Percentiles rank a stretch among this genome's conserved stretches.
Evolutionary conservation across 495 filamentous ascomycete genomes (phyloP).

Genomic region (Usnea hakonensis): DNA sequence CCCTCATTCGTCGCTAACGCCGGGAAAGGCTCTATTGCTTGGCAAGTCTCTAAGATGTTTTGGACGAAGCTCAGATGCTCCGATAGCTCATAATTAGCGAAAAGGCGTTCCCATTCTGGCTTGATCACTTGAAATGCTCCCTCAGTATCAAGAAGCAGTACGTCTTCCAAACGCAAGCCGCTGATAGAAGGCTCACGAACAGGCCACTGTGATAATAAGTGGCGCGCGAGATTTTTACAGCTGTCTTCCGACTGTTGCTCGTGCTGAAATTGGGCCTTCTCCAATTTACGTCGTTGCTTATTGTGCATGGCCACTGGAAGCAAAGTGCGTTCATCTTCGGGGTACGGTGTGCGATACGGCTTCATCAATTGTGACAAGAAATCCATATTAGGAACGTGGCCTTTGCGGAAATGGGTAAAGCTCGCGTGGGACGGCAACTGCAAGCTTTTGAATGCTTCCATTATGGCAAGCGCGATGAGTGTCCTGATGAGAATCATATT

Average conservation of each 20-base stretch:
- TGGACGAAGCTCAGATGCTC: conserved; percentile 38
- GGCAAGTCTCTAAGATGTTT: conserved; percentile 26
- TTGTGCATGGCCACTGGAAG: conserved; percentile 17
- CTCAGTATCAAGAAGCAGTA: conserved; percentile 28
- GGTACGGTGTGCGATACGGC: conserved; percentile 19
- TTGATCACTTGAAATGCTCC: conserved; percentile 33
- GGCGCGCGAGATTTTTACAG: conserved; percentile 26
- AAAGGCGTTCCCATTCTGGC: conserved; percentile 43
- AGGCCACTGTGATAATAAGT: conserved; percentile 37
- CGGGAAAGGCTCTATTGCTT: background rate
- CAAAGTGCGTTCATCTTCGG: conserved; percentile 23
- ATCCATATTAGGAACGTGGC: conserved; percentile 23
- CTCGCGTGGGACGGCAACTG: conserved; percentile 26
- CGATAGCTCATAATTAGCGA: conserved; percentile 39
- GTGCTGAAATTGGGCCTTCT: conserved; percentile 21
- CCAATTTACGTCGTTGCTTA: conserved; percentile 24
- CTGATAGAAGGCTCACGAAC: conserved; percentile 26
- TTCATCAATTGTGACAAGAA: conserved; percentile 25
- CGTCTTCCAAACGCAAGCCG: conserved; percentile 20
- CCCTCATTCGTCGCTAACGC: background rate
- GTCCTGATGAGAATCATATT: conserved; percentile 33
- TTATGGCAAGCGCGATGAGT: conserved; percentile 32
- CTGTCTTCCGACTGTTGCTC: conserved; percentile 25
- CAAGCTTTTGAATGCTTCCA: conserved; percentile 31
- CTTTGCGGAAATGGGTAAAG: conserved; percentile 25